Base-by-base conservation (phyloP, 805 yeast species). In the Saccharomycopsis malanga region DNA sequence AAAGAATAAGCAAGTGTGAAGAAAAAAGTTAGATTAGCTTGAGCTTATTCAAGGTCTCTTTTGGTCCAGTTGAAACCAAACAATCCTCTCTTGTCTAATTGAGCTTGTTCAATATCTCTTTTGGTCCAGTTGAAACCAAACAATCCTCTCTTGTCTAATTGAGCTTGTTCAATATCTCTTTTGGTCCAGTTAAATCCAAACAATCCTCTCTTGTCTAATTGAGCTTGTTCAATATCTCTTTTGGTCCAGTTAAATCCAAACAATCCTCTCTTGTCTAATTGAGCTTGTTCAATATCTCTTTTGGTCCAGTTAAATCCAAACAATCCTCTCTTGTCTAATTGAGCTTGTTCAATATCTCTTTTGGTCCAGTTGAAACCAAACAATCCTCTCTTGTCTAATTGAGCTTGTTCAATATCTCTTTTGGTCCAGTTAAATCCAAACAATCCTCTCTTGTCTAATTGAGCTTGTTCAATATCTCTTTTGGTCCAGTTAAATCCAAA, bases 171-270 rank as follows among this genome's bases (percentile, higher is more conserved):
- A 15, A n/a, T 37, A 17, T 39, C 43, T 39, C 43, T 39, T n/a
- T 29, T 29, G 43, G 43, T 39, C 43, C 43, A 39, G 43, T 39
- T 39, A 39, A 39, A 39, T 22, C 43, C 43, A 6, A 24, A 29
- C 17, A 39, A 22, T n/a, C 43, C 43, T 24, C 38, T 34, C n/a
- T 34, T 34, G 38, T 34, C 38, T 17, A 34, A 34, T n/a, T n/a
- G 10, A 15, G n/a, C 25, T 25, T 22, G 10, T 24, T 32, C n/a
- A 5, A n/a, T 14, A 22, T 41, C 44, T 41, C 44, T 41, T 4
- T 34, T 34, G 44, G 44, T 29, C 44, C 42, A 41, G 44, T 41
- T 41, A 34, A 41, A 41, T 29, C 36, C 44, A 18, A 41, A 41
- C 10, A 41, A n/a, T 6, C 44, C 44, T 41, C 44, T 41, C 38